phyloP scores from a whole-genome alignment of 1,284 basidiomycete genomes.

The Apiotrichum laibachii region DNA sequence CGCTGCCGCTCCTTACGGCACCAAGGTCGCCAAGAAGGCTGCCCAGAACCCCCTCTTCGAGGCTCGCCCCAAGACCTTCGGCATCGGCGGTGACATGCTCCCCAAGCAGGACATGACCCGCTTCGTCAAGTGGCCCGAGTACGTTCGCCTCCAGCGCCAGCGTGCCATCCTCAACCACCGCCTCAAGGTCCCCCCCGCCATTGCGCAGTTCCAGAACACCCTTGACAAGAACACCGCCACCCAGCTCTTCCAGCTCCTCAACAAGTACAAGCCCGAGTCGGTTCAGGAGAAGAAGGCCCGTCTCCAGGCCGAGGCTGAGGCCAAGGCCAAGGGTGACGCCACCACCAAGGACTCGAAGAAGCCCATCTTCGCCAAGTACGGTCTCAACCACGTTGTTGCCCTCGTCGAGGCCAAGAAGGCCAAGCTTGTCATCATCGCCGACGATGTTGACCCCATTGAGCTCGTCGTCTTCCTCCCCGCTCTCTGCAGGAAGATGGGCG shows the following conservation, averaged over 20 bases:
- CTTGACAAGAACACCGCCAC: constrained; percentile 99
- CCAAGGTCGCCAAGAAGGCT: constrained; percentile 68
- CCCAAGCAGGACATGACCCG: constrained; percentile 88
- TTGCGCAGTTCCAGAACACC: constrained; percentile 96
- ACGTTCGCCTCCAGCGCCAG: constrained; percentile 96
- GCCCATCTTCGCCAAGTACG: constrained; percentile 93
- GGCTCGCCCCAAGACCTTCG: constrained; percentile 84
- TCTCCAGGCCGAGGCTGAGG: constrained; percentile 73
- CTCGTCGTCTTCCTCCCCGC: constrained; percentile 97
- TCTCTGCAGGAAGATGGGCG: constrained; percentile 99
- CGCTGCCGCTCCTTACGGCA: constrained; percentile 57
- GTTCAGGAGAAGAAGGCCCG: constrained; percentile 98
- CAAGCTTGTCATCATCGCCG: constrained; percentile 90
- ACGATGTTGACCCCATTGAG: constrained; percentile 81
- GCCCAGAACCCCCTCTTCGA: constrained; percentile 97
- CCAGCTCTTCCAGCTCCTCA: constrained; percentile 94
- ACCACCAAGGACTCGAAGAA: constrained; percentile 72
- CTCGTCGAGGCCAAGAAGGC: constrained; percentile 98
- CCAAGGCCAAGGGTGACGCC: constrained; percentile 58
- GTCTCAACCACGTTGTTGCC: constrained; percentile 93
- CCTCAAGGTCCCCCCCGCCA: constrained; percentile 96
- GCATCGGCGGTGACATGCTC: constrained; percentile 94
- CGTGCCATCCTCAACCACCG: constrained; percentile 98
- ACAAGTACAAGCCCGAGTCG: constrained; percentile 71
- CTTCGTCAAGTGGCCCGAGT: constrained; percentile 99